These are phyloP conservation scores for Globisporangium heterothallicum DNA, from an alignment of 352 stramenopile genomes.

Conservation along the genomic window DNA sequence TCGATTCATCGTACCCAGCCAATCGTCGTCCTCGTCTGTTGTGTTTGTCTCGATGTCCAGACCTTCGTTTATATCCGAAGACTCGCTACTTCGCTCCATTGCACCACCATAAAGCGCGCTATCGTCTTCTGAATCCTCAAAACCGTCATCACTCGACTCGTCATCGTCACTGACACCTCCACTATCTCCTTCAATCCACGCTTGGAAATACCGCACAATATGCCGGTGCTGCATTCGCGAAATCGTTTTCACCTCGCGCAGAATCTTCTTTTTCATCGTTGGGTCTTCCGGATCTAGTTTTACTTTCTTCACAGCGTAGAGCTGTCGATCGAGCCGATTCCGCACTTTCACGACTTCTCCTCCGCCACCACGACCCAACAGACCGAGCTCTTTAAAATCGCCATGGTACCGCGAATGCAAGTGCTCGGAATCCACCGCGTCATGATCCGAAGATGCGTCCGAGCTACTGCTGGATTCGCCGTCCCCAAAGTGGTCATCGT, in stretches of 20 bases:
- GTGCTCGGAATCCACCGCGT: constrained; percentile 32
- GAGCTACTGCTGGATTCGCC: constrained; percentile 7
- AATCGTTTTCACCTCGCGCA: constrained; percentile 95
- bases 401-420: constrained; percentile 74
- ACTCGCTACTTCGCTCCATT: constrained; percentile 15
- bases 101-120: constrained; percentile 17
- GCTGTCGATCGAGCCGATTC: constrained; percentile 75
- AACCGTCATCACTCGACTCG: constrained; percentile 29
- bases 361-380: constrained; percentile 76
- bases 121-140: constrained; percentile 29
- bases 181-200: constrained; percentile 81
- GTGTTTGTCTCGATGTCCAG: constrained; percentile 23
- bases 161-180: constrained; percentile 42
- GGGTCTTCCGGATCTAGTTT: constrained; percentile 82
- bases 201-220: constrained; percentile 93
- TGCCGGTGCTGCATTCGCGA: constrained; percentile 95
- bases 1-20: constrained; percentile 63
- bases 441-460: constrained; percentile 48
- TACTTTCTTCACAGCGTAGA: constrained; percentile 86
- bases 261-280: constrained; percentile 94
- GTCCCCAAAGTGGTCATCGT: constrained; percentile 10
- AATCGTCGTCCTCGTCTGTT: constrained; percentile 72
- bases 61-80: constrained; percentile 29
- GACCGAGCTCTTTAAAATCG: constrained; percentile 82
- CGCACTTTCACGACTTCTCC: constrained; percentile 82